Base-by-base conservation (phyloP, 352 stramenopile genomes). In the Aphanomyces astaci region DNA sequence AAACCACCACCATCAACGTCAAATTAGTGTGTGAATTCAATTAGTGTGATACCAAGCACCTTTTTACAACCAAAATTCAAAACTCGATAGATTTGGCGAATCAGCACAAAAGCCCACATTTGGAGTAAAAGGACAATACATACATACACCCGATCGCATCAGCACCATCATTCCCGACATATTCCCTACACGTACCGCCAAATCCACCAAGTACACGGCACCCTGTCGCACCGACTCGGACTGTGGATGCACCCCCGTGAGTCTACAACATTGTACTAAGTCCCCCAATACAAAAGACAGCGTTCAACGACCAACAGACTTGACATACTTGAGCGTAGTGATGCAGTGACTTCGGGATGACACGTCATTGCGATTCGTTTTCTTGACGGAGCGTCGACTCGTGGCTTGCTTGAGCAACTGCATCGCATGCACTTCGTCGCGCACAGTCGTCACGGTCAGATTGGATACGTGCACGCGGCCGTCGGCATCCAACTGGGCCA, bases 311-410 rank as follows among this genome's bases (percentile, higher is more conserved):
- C 39, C 33, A 9, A 40, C 46, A 17, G 24, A 45, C n/a, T 7
- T 28, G 15, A 69, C 74, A 31, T 73, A 90, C 84, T 79, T 78
- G 70, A 93, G 90, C 10, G 83, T 89, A 55, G 91, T 92, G 30
- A 95, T 84, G 62, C 82, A 93, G 71, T 95, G 87, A 33, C 85
- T 94, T 43, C 87, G 74, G 11, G 87, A 95, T 22, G 87, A 95
- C 25, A 76, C 80, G 48, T 93, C 81, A 59, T 95, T 95, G 80
- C 91, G 88, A 71, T 84, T 90, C 4, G 87, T 95, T 7, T 74
- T 79, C 70, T 95, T 95, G 0, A 86, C 93, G n/a, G 80, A 79
- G 28, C 87, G 80, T 31, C 74, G 80, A 0, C 73, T 64, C 60
- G 90, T 81, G 15, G 84, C 84, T 30, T 79, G 84, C 17, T 79